Evolutionary conservation across 1,139 yeast genomes (phyloP).

Genomic region (Geotrichum europaeum): DNA sequence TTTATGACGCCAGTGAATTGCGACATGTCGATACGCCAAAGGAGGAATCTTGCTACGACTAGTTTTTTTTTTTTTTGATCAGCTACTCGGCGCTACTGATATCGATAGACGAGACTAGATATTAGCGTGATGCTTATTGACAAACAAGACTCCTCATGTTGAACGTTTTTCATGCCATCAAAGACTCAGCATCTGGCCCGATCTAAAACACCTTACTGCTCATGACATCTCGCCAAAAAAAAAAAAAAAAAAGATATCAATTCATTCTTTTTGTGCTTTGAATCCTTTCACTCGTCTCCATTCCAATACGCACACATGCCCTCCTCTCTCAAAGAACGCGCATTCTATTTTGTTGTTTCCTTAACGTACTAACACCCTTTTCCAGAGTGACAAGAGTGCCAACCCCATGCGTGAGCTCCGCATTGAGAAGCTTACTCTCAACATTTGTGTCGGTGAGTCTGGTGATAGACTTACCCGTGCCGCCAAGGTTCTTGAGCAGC

Average conservation of each 20-base stretch:
- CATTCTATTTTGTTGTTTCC: not conserved
- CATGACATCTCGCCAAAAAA: not conserved
- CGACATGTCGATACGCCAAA: not conserved
- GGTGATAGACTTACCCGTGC: slow-evolving; percentile 99
- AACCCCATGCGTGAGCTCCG: slow-evolving; percentile 97
- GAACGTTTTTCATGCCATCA: too few relatives aligned
- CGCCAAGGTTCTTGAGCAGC: slow-evolving; percentile 99
- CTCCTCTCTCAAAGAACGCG: not conserved
- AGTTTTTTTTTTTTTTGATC: too few relatives aligned
- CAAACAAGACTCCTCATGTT: too few relatives aligned
- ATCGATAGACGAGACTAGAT: too few relatives aligned
- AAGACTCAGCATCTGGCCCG: too few relatives aligned
- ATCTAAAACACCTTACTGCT: too few relatives aligned
- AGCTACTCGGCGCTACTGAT: not conserved
- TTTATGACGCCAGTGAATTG: not conserved
- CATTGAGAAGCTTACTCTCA: slow-evolving; percentile 98
- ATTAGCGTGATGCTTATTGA: too few relatives aligned
- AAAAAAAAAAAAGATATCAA: too few relatives aligned
- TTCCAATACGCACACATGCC: not conserved
- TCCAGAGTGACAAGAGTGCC: slow-evolving; percentile 38
- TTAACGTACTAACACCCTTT: slow-evolving; percentile 10
- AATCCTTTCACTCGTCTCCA: not conserved
- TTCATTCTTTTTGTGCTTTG: not conserved
- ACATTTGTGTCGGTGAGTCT: slow-evolving; percentile 99
- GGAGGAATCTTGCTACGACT: too few relatives aligned